Evolutionary conservation across 208 protist species (phyloP), one percentile per base, ranked within the genome.

Genomic region (Leishmania braziliensis): DNA sequence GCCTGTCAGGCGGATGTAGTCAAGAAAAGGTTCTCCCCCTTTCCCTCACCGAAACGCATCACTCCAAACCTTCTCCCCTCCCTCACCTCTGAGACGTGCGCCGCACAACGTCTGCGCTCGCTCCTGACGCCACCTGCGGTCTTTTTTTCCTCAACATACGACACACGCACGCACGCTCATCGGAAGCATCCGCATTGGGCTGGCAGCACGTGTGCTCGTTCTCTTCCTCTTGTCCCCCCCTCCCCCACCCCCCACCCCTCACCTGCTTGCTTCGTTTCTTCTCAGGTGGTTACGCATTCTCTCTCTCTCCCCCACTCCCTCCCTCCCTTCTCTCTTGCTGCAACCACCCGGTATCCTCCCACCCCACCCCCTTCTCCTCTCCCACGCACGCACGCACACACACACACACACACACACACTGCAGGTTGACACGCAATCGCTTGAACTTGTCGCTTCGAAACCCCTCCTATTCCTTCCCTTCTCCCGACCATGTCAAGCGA

Each of bases 401-500:
- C 54, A 5, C 54, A 58, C 54, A 20, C 16, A 58, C 9, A 20
- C 54, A 20, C 54, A 10, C 16, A 20, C 20, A 10, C 54, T 58
- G 54, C 54, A 58, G 20, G 16, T 23, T 20, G 20, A 58, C 36
- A 39, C 36, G 39, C 63, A 43, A 20, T 0, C 36, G 1, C 1
- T 39, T 39, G 36, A 39, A 39, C 36, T 39, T 62, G 23, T 26
- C 56, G 4, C 23, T n/a, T 5, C 56, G 6, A 26, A 5, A 5
- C 56, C 10, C 4, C 23, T 62, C 56, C 53, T 23, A 14, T 6
- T 14, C 53, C 53, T 56, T 23, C 53, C 16, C 53, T 4, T 20
- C n/a, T 39, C 6, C 23, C 36, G 36, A 39, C 36, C 36, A 86
- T 86, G 82, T 86, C 82, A 33, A 86, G 82, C 26, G 82, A 86